Percentiles rank a stretch among this genome's conserved stretches.
Conservation (phyloP, 2,329 filamentous ascomycete species). For the Dothidotthia symphoricarpi region DNA sequence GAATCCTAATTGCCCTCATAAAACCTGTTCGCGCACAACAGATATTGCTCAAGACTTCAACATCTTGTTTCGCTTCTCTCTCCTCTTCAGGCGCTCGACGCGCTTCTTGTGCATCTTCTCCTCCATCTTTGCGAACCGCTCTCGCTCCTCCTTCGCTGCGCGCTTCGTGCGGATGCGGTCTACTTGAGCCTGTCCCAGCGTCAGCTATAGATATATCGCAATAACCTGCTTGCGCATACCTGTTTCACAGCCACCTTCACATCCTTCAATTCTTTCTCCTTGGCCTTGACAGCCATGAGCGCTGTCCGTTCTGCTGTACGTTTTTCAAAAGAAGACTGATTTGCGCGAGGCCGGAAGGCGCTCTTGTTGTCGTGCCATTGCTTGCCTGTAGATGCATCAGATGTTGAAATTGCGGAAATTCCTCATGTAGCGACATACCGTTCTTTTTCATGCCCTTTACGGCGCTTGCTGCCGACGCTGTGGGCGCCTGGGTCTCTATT, state of each 20-base stretch:
- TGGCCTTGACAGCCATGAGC: conserved; percentile 77
- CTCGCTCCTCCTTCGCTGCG: conserved; percentile 87
- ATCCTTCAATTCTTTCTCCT: conserved; percentile 88
- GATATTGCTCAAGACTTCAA: conserved; percentile 47
- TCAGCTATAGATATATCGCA: conserved; percentile 4
- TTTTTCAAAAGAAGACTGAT: conserved; percentile 75
- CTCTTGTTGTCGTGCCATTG: conserved; percentile 86
- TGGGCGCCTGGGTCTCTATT: conserved; percentile 44
- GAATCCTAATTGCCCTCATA: too few relatives aligned
- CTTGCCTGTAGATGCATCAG: conserved; percentile 64
- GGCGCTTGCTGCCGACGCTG: conserved; percentile 38
- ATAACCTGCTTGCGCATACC: conserved; percentile 52
- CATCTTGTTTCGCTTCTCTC: conserved; percentile 94
- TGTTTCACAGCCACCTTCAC: conserved; percentile 89
- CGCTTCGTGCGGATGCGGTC: conserved; percentile 81
- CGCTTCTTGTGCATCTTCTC: conserved; percentile 98
- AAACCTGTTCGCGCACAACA: not conserved
- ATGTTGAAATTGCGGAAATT: conserved; percentile 4
- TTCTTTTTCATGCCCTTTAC: conserved; percentile 73
- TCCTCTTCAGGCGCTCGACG: conserved; percentile 86
- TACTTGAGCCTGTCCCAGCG: conserved; percentile 62
- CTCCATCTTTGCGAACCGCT: conserved; percentile 88
- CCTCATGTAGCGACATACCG: conserved; percentile 52
- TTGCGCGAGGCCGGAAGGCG: conserved; percentile 78
- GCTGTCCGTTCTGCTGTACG: conserved; percentile 68